Evolutionary conservation across 2,329 filamentous ascomycete genomes (phyloP), one percentile per base, ranked within the genome.

Genomic region (Neoascochyta sp.): DNA sequence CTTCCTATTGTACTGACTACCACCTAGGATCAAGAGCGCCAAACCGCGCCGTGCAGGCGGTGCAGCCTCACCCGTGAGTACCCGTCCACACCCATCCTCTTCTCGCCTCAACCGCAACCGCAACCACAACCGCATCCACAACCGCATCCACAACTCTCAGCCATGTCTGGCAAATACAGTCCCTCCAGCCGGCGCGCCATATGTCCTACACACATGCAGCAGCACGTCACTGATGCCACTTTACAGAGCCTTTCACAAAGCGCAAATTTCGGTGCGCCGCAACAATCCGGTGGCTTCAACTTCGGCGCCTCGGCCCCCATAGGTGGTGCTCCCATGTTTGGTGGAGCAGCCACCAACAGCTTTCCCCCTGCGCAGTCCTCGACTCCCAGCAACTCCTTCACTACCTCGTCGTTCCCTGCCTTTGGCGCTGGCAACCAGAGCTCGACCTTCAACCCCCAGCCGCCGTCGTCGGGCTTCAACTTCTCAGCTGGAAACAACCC

Each of bases 311-410:
- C 47, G 5, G 40, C 48, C 15, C 45, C 49, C 36, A 18, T 41
- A 29, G 23, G 35, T 18, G 37, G 35, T 29, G 22, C 20, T 32
- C 25, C 18, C 33, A 29, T 23, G 34, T 51, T 51, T 18, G 48
- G 48, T 4, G 39, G 32, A 15, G 36, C 27, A 40, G 33, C 48
- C 7, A 54, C 51, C 5, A 59, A 29, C 39, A 60, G 54, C 39
- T 60, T 60, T 32, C 56, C 57, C 7, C 52, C 55, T 9, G 45
- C 52, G 4, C 54, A 55, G 29, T 22, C 52, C 3, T 27, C 47
- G 1, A 39, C 46, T 10, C 43, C 54, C 15, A 49, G 29, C 44
- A 54, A 43, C 24, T 22, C 42, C 9, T 59, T 62, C 35, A 35
- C 45, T 18, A 55, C 29, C 31, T 51, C 50, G 9, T 61, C 56